Evolutionary conservation across 2,329 filamentous ascomycete species (phyloP), one percentile per base, ranked within the genome.

Genomic region (Cercospora sp.): DNA sequence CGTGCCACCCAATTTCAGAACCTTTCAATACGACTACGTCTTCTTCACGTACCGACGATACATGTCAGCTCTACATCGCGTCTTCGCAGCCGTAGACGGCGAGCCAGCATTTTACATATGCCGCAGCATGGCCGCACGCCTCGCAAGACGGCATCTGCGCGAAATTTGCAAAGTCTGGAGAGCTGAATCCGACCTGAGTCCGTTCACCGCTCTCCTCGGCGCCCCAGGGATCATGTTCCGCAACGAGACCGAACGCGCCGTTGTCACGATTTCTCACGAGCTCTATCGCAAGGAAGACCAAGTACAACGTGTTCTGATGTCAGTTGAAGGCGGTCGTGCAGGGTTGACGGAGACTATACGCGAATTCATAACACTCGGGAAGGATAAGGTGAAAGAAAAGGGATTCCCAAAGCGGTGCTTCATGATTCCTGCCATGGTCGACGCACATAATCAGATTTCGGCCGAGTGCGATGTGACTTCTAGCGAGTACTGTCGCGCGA

Each of bases 341-440:
- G 53, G 30, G 3, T 37, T 69, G n/a, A 34, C 59, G 1, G 58
- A 61, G 13, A 62, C 58, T 1, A 40, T 70, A 16, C 21, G 58
- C 28, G 32, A 53, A 26, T 5, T 61, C 55, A 24, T 67, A 51
- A 26, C 53, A 37, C 10, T 67, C 6, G 55, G 32, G 5, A 66
- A 67, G 26, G n/a, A 37, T 26, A 63, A 61, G 6, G 61, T 64
- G 21, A 51, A 63, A 32, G 37, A 65, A 5, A 21, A 62, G 16
- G 61, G 60, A 6, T 26, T 69, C 30, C 63, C 61, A 2, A 61
- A 66, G 4, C 61, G 57, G 5, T 65, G 49, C 12, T 68, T 68
- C 10, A 32, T 69, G 57, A 66, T 68, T 2, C 61, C 66, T 3
- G 69, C 69, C 2, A 70, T 70, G 69, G 66, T 70, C 2, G 68